Percentiles rank a stretch among this genome's conserved stretches.
Evolutionary conservation across 169 alveolate genomes (phyloP).

Genomic region (Eimeria falciformis): DNA sequence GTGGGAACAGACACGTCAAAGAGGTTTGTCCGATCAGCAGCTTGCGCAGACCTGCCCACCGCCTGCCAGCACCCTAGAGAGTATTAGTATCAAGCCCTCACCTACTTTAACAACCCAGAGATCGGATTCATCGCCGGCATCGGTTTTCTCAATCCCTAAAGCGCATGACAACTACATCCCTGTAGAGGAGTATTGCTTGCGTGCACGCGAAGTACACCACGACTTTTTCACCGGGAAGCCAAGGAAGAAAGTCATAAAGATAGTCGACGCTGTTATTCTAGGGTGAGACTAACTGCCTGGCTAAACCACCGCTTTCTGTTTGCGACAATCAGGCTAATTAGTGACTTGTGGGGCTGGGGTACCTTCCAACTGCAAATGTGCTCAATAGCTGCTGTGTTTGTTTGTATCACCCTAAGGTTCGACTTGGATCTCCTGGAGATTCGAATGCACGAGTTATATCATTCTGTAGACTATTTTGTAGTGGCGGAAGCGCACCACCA

Average conservation of each 20-base stretch:
- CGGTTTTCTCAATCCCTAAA: background rate
- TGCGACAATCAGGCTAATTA: background rate
- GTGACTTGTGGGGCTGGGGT: background rate
- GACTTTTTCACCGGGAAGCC: slow-evolving; percentile 65
- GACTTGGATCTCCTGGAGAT: slow-evolving; percentile 67
- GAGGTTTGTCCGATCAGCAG: background rate
- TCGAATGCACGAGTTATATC: slow-evolving; percentile 58
- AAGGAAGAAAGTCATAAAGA: slow-evolving; percentile 45
- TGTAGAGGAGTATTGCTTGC: slow-evolving; percentile 44
- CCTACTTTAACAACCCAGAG: no score
- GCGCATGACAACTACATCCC: slow-evolving; percentile 53
- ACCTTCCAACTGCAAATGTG: background rate
- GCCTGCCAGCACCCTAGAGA: background rate
- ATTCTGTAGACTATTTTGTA: slow-evolving; percentile 65
- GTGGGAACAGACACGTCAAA: background rate
- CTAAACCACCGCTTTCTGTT: background rate
- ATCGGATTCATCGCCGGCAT: no score
- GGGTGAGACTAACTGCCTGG: slow-evolving; percentile 16
- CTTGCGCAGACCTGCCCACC: background rate
- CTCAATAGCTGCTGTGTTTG: background rate
- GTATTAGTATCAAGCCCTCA: no score
- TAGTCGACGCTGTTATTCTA: slow-evolving; percentile 66
- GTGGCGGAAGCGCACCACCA: slow-evolving; percentile 68
- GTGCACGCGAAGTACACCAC: slow-evolving; percentile 49
- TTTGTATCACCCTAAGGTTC: background rate